phyloP scores from a whole-genome alignment of 1,284 basidiomycete genomes.

The Anthracocystis panici-leucophaei region DNA sequence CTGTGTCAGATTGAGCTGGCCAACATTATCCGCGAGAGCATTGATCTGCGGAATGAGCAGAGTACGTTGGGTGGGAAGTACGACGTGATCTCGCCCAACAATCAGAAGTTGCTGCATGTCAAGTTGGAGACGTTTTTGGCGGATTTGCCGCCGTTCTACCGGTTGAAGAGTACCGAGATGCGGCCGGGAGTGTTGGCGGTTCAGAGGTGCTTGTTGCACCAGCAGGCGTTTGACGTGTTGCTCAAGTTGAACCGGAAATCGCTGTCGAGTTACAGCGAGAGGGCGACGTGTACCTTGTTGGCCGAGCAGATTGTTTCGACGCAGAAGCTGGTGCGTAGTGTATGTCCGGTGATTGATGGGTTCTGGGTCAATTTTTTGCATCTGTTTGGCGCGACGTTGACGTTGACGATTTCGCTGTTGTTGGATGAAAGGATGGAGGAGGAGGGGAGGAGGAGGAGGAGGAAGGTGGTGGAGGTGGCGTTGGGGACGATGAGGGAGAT shows the following conservation, averaged over 20 bases:
- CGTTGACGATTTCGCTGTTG: conserved; percentile 51
- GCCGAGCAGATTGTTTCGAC: conserved; percentile 55
- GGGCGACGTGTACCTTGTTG: conserved; percentile 44
- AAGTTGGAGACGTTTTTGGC: conserved; percentile 41
- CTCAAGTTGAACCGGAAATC: conserved; percentile 51
- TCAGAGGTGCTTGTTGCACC: conserved; percentile 56
- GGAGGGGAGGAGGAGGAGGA: conserved; percentile 16
- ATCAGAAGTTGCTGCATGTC: conserved; percentile 40
- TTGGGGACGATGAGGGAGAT: conserved; percentile 44
- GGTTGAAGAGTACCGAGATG: conserved; percentile 40
- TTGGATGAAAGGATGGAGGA: conserved; percentile 36
- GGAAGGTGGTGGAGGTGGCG: conserved; percentile 30
- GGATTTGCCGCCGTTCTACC: conserved; percentile 52
- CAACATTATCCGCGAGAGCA: conserved; percentile 50
- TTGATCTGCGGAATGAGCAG: conserved; percentile 55
- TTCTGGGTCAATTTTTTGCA: conserved; percentile 57
- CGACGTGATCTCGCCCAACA: conserved; percentile 40
- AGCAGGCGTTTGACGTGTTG: conserved; percentile 54
- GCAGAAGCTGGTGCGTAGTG: conserved; percentile 47
- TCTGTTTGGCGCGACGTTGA: conserved; percentile 52
- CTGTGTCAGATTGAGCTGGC: conserved; percentile 53
- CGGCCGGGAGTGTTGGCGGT: conserved; percentile 45
- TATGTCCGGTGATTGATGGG: conserved; percentile 56
- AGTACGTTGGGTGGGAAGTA: conserved; percentile 37
- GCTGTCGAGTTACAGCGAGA: conserved; percentile 32